phyloP scores from a whole-genome alignment of 129 eudicot genomes.

The Saposhnikovia divaricata region DNA sequence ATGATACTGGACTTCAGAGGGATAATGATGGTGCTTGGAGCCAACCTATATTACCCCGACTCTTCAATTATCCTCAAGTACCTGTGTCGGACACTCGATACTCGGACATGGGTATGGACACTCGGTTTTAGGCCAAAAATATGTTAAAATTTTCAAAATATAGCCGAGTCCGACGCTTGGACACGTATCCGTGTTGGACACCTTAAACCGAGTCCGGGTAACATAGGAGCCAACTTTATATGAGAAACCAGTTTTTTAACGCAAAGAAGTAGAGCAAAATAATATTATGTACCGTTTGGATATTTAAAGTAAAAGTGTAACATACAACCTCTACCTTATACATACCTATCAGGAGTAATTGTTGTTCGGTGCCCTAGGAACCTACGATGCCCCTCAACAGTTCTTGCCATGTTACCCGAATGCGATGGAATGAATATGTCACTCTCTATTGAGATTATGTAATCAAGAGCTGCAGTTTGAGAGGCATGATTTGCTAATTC shows the following conservation, averaged over 20 bases:
- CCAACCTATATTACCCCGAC: background rate
- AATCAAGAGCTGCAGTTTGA: constrained; percentile 92
- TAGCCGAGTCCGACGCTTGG: too few relatives aligned
- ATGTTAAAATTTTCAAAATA: too few relatives aligned
- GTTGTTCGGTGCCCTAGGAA: constrained; percentile 81
- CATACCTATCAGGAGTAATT: constrained; percentile 78
- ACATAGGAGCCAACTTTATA: background rate
- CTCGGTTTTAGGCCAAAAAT: too few relatives aligned
- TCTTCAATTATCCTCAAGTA: too few relatives aligned
- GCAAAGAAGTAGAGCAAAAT: background rate
- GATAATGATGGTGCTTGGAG: background rate
- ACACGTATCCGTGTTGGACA: too few relatives aligned
- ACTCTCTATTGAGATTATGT: constrained; percentile 76
- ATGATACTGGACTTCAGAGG: background rate
- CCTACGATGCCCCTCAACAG: constrained; percentile 91
- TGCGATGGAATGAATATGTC: constrained; percentile 83
- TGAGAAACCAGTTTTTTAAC: background rate
- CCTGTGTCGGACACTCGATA: too few relatives aligned
- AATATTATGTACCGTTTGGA: background rate
- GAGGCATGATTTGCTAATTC: constrained; percentile 61
- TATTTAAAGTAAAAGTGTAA: background rate
- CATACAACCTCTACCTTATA: background rate
- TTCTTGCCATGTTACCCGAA: constrained; percentile 95
- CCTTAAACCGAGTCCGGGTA: too few relatives aligned
- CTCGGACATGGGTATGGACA: too few relatives aligned